Conservation (phyloP, 2,329 filamentous ascomycete genomes). For the Aspergillus unguis region DNA sequence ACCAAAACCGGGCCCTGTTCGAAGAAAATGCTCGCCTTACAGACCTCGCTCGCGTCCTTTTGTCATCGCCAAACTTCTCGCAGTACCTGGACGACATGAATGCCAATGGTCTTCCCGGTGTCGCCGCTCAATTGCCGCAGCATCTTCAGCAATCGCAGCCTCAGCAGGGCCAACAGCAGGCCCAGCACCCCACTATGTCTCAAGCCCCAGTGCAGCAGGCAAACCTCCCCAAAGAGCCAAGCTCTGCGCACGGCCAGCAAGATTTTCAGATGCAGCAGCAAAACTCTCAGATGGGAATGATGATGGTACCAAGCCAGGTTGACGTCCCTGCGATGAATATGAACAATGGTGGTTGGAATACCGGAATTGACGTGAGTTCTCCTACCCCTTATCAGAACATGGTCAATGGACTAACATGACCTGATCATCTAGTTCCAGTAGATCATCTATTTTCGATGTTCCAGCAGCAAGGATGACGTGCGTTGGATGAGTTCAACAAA, state of each 20-base stretch:
- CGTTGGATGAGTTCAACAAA: too few species aligned
- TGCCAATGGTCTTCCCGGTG: conserved; percentile 50
- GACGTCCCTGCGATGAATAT: conserved; percentile 71
- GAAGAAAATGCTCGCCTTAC: conserved; percentile 82
- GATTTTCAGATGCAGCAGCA: conserved; percentile 58
- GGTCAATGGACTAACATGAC: too few species aligned
- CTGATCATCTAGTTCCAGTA: conserved; percentile 53
- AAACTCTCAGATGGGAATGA: conserved; percentile 65
- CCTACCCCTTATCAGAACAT: conserved; percentile 12
- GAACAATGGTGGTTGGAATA: conserved; percentile 43
- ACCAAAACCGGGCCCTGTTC: conserved; percentile 74
- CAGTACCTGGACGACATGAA: conserved; percentile 72
- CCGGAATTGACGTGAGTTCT: conserved; percentile 46
- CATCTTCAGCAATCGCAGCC: conserved; percentile 35
- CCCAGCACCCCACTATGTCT: conserved; percentile 28
- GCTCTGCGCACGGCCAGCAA: conserved; percentile 54
- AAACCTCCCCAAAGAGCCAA: conserved; percentile 63
- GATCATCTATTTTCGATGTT: conserved; percentile 58
- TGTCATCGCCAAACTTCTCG: conserved; percentile 77
- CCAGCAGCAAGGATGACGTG: conserved; percentile 44
- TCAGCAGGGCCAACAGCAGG: conserved; percentile 31
- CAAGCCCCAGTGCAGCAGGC: conserved; percentile 42
- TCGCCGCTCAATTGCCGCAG: conserved; percentile 40
- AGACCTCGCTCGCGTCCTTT: conserved; percentile 75
- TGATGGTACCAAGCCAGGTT: conserved; percentile 78